Base-by-base conservation (phyloP, 176 grass and related monocot species). In the Alloteropsis semialata region DNA sequence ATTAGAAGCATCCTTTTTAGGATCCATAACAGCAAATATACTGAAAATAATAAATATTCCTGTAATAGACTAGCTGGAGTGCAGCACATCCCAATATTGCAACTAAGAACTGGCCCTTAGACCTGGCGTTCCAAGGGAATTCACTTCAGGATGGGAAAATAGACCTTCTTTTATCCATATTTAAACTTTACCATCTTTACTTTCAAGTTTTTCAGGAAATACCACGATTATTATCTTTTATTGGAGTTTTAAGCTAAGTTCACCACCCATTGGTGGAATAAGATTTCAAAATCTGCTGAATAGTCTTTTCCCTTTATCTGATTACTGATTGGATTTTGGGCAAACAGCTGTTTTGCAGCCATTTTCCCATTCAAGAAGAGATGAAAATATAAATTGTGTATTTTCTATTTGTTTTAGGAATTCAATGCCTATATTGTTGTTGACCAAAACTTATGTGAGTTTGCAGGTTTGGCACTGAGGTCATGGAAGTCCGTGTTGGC, bases 391-490 rank as follows among this genome's bases (percentile, higher is more conserved):
- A 12, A 53, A 27, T n/a, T 19, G 2, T 81, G 4, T 37, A 25
- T 13, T 8, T 51, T 28, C 22, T 49, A 1, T 74, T 84, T 32
- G 9, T 57, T 65, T 64, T 22, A 46, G 6, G 13, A 19, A 67
- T 70, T 85, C 11, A 11, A 62, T 69, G 22, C 7, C 60, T 21
- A 38, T 63, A 81, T 76, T 21, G 30, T 28, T 18, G n/a, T 69
- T 69, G 18, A 65, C n/a, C 0, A 50, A 65, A 65, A 17, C 8
- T 19, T 18, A 22, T 54, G 27, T 58, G 63, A n/a, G 2, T 54
- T 62, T 95, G 65, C 82, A 98, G 96, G 88, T 93, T 93, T 74
- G 87, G 89, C 63, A 85, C 64, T 76, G 96, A 98, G 77, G 73
- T 87, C 41, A 91, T 98, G 87, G 89, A 98, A 86, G 77, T 92